Evolutionary conservation across 768 basidiomycete genomes (phyloP).

Genomic region (Obba rivulosa): DNA sequence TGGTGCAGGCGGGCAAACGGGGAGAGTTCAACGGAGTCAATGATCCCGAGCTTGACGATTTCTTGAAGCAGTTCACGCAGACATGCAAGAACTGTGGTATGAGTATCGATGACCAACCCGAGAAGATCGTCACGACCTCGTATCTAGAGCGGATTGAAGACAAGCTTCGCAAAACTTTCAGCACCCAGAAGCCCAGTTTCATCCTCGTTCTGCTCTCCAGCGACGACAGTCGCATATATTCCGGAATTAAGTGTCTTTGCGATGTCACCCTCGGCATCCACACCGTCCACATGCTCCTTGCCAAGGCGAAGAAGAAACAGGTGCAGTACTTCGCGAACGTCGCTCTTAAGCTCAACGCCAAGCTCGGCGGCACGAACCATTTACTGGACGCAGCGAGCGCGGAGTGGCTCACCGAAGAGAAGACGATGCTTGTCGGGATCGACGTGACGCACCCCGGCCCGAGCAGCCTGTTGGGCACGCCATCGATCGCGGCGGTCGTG

Average conservation of each 20-base stretch:
- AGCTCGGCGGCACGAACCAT: slow-evolving; percentile 81
- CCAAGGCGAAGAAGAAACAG: slow-evolving; percentile 54
- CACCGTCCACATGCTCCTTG: slow-evolving; percentile 61
- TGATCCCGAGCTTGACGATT: slow-evolving; percentile 34
- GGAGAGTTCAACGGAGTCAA: slow-evolving; percentile 32
- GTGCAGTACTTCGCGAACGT: slow-evolving; percentile 80
- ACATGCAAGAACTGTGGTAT: slow-evolving; percentile 62
- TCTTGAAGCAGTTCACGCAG: slow-evolving; percentile 45
- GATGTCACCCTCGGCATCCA: slow-evolving; percentile 66
- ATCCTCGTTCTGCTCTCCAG: slow-evolving; percentile 62
- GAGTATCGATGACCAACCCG: slow-evolving; percentile 31
- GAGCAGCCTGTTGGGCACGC: slow-evolving; percentile 50
- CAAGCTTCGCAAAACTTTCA: slow-evolving; percentile 28
- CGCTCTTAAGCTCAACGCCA: slow-evolving; percentile 74
- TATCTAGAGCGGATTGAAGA: slow-evolving; percentile 28
- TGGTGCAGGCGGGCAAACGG: slow-evolving; percentile 45
- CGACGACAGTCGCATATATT: slow-evolving; percentile 68
- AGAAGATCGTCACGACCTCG: slow-evolving; percentile 30
- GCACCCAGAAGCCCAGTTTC: slow-evolving; percentile 43
- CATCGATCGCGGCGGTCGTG: slow-evolving; percentile 65
- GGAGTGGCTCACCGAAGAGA: slow-evolving; percentile 56
- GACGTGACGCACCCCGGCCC: slow-evolving; percentile 75
- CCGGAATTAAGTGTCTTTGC: slow-evolving; percentile 73
- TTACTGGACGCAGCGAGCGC: slow-evolving; percentile 46
- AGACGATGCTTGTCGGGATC: slow-evolving; percentile 76